Evolutionary conservation across 148 eudicot species (phyloP), one percentile per base, ranked within the genome.

Genomic region (Dianthus caryophyllus): DNA sequence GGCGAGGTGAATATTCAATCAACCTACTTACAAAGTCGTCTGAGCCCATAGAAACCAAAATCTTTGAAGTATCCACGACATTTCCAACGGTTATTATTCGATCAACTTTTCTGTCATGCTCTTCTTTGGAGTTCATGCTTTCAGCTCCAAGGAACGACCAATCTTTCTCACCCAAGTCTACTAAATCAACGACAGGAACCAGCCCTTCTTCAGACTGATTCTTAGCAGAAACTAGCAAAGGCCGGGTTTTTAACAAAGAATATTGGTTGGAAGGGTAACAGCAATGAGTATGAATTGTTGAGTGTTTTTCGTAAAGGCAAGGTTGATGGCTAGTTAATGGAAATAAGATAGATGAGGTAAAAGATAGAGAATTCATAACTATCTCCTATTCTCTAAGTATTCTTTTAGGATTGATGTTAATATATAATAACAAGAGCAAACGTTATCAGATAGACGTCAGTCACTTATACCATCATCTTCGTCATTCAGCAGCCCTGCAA

Each of bases 91-190:
- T 68, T 58, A 94, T 82, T 33, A 94, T 80, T 47, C 62, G 76
- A 30, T 81, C 81, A 47, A 49, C 77, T 77, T 83, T 87, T 65
- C 54, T 71, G 27, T 75, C 75, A 68, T 73, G 77, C 51, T 83
- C 87, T 67, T 77, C 85, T 68, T 71, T 78, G 48, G 85, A 70
- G 55, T 68, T 72, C 29, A 71, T 67, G 39, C 80, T 75, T 48
- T 77, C 89, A 43, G 71, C 55, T 3, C 88, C 98, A 59, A 94
- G 85, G 73, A 94, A 83, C 2, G 98, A 90, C 96, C 96, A 94
- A 81, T 94, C 97, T 75, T 88, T 94, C 81, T 88, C 97, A 55
- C 66, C 73, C 33, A 88, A 68, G 17, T 86, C 97, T 62, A 86
- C 92, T 27, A 88, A 80, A 67, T 86, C 76, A 64, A 84, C 53